phyloP scores from a whole-genome alignment of 257 asterid genomes.

The Cynanchum wilfordii region DNA sequence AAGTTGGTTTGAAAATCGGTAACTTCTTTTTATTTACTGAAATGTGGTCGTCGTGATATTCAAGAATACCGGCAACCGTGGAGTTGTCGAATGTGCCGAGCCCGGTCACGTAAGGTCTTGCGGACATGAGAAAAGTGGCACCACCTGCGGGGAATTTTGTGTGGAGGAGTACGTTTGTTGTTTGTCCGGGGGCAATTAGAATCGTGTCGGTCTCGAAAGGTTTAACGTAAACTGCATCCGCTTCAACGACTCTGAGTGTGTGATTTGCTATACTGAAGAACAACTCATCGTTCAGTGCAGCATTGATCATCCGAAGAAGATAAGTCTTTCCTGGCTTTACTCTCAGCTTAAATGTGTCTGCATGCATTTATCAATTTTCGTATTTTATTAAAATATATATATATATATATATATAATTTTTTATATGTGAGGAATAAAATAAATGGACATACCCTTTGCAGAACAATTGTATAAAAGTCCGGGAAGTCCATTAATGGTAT shows the following conservation, averaged over 20 bases:
- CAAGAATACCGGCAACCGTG: conserved; percentile 45
- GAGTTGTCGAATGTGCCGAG: conserved; percentile 53
- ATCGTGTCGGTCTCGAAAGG: conserved; percentile 42
- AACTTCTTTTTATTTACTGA: conserved; percentile 32
- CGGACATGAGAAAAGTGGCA: conserved; percentile 46
- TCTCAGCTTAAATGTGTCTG: conserved; percentile 47
- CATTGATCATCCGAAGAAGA: conserved; percentile 60
- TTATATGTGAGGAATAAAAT: too few relatives aligned
- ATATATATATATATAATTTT: too few relatives aligned
- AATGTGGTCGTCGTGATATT: conserved; percentile 24
- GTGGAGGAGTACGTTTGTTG: conserved; percentile 44
- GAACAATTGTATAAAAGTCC: conserved; percentile 59
- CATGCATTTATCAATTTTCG: not conserved
- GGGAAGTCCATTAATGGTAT: conserved; percentile 60
- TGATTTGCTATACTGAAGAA: conserved; percentile 58
- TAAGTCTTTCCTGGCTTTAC: conserved; percentile 56
- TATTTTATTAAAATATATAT: too few relatives aligned
- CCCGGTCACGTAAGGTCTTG: conserved; percentile 54
- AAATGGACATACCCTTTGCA: conserved; percentile 33
- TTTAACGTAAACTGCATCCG: conserved; percentile 48
- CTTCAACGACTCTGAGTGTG: conserved; percentile 40
- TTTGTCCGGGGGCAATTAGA: conserved; percentile 53
- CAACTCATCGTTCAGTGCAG: conserved; percentile 57
- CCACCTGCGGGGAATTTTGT: conserved; percentile 35
- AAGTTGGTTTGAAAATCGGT: conserved; percentile 31